Conservation (phyloP, 306 rosid species). For the Datisca glomerata region DNA sequence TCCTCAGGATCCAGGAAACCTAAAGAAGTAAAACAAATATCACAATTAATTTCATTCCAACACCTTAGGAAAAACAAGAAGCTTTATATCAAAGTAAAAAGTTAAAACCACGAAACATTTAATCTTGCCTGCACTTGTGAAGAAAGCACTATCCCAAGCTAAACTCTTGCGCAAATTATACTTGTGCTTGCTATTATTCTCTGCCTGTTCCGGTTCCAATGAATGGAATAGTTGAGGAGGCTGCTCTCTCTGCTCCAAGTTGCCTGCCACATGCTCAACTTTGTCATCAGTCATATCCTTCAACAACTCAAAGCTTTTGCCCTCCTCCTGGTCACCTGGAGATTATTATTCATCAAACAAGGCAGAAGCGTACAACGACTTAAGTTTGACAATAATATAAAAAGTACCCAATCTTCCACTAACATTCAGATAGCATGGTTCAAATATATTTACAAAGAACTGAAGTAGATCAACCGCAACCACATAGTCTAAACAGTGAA, state of each 20-base stretch:
- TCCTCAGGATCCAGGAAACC: conserved; percentile 91
- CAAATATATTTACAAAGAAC: no score
- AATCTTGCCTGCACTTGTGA: conserved; percentile 76
- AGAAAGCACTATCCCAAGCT: conserved; percentile 95
- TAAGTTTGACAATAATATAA: no score
- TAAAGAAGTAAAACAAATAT: conserved; percentile 19
- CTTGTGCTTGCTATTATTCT: conserved; percentile 33
- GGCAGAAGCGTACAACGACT: background rate
- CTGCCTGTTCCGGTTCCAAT: conserved; percentile 26
- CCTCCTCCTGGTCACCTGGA: conserved; percentile 34
- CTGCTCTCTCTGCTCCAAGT: conserved; percentile 28
- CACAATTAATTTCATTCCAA: background rate
- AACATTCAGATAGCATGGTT: no score
- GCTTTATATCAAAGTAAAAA: background rate
- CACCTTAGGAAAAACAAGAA: background rate
- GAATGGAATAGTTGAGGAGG: conserved; percentile 35
- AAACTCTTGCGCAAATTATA: conserved; percentile 87
- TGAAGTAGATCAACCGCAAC: no score
- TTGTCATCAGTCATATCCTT: conserved; percentile 30
- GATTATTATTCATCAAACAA: background rate
- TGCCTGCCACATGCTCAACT: conserved; percentile 32
- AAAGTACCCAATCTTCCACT: no score
- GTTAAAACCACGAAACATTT: background rate
- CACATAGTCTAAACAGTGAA: no score
- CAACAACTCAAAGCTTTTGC: conserved; percentile 12